These are phyloP conservation scores for Astrephomene gubernaculifera DNA, from an alignment of 139 green algal species.

Conservation along the genomic window DNA sequence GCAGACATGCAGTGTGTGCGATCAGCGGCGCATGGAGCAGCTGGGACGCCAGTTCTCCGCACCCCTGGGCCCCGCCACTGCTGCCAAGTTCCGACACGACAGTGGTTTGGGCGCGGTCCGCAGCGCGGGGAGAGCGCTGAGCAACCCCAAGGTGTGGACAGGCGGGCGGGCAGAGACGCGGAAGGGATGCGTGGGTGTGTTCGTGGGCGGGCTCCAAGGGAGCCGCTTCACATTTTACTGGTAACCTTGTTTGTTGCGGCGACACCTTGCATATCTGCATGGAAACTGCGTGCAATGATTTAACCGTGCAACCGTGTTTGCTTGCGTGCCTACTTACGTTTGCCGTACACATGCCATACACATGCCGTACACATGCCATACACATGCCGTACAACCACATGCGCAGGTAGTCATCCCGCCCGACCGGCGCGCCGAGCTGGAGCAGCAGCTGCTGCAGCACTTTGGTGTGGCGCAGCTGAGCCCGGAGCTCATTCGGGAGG, in stretches of 20 bases:
- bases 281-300: too few species aligned
- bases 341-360: too few species aligned
- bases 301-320: too few species aligned
- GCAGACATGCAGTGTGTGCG: slow-evolving; percentile 39
- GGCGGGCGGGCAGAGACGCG: background rate
- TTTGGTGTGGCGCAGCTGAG: slow-evolving; percentile 6
- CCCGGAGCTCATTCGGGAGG: background rate
- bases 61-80: slow-evolving; percentile 36
- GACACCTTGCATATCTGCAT: too few species aligned
- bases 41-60: slow-evolving; percentile 40
- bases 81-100: slow-evolving; percentile 1
- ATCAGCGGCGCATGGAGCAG: slow-evolving; percentile 55
- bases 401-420: slow-evolving; percentile 22
- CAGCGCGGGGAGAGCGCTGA: slow-evolving; percentile 37
- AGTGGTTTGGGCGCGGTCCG: slow-evolving; percentile 1
- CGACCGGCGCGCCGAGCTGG: slow-evolving; percentile 10
- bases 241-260: too few species aligned
- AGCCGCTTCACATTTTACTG: too few species aligned
- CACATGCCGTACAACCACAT: too few species aligned
- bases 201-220: too few species aligned
- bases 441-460: slow-evolving; percentile 1
- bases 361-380: too few species aligned
- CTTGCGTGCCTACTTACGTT: too few species aligned
- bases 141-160: slow-evolving; percentile 36
- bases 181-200: too few species aligned